A percentile compares a stretch with the other conserved stretches of the same genome.
These are phyloP conservation scores for Flammula alnicola DNA, from an alignment of 1,284 basidiomycete species.

Conservation along the genomic window DNA sequence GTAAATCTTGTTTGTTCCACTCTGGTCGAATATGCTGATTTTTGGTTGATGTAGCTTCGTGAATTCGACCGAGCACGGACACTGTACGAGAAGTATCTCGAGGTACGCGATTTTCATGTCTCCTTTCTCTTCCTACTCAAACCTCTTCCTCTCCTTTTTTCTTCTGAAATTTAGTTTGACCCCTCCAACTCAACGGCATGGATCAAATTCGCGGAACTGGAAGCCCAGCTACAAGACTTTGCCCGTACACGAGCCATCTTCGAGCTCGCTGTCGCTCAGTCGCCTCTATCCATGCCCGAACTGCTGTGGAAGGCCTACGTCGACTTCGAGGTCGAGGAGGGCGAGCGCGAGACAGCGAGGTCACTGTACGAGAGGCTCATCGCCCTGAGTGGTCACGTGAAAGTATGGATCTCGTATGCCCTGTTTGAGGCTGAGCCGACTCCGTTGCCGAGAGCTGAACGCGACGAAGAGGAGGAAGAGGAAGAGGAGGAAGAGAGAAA, in stretches of 20 bases:
- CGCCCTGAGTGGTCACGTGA: conserved; percentile 90
- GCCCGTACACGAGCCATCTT: conserved; percentile 93
- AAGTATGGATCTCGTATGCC: conserved; percentile 87
- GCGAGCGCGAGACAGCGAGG: conserved; percentile 86
- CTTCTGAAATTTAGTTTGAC: conserved; percentile 64
- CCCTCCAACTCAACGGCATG: conserved; percentile 90
- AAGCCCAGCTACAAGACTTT: conserved; percentile 91
- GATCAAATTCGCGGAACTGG: conserved; percentile 98
- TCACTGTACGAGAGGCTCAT: conserved; percentile 92
- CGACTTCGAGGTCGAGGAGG: conserved; percentile 95
- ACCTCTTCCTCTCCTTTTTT: background rate
- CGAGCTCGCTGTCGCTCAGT: conserved; percentile 92
- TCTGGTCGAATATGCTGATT: too few relatives aligned
- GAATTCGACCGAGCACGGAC: conserved; percentile 95
- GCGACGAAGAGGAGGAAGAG: conserved; percentile 80
- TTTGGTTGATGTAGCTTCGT: conserved; percentile 55
- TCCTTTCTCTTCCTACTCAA: background rate
- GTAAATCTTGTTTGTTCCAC: conserved; percentile 39
- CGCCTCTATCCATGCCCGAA: conserved; percentile 96
- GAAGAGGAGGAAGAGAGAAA: conserved; percentile 59
- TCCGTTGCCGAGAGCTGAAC: conserved; percentile 63
- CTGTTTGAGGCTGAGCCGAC: conserved; percentile 76
- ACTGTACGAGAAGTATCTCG: conserved; percentile 94
- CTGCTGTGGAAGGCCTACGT: conserved; percentile 98
- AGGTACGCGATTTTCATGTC: conserved; percentile 56